A percentile compares a stretch with the other conserved stretches of the same genome.
Evolutionary conservation across 768 basidiomycete species (phyloP).

Genomic region (Cystobasidium tubakii): DNA sequence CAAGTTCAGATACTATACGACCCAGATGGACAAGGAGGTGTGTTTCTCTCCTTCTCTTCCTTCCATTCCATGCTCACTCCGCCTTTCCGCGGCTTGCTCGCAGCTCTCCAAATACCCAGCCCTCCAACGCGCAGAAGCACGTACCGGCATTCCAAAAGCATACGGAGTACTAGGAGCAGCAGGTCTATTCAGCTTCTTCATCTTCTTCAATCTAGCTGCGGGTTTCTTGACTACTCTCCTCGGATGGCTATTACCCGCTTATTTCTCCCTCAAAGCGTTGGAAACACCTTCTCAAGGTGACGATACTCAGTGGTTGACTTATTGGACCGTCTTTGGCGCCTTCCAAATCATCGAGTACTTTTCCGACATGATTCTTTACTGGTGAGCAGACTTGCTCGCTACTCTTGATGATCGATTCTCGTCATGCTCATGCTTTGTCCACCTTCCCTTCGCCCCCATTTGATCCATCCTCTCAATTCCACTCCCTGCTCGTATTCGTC

Average conservation of each 20-base stretch:
- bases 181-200: constrained; percentile 63
- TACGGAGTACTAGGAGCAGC: constrained; percentile 73
- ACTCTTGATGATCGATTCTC: background rate
- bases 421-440: no score
- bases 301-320: constrained; percentile 58
- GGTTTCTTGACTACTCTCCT: constrained; percentile 87
- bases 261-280: constrained; percentile 89
- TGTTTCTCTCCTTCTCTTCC: constrained; percentile 43
- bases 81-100: no score
- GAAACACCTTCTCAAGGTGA: constrained; percentile 65
- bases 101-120: constrained; percentile 67
- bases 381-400: constrained; percentile 47
- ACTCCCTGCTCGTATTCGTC: no score
- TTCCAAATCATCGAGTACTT: constrained; percentile 88
- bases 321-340: constrained; percentile 89
- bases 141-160: constrained; percentile 87
- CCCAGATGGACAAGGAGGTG: constrained; percentile 95
- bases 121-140: constrained; percentile 74
- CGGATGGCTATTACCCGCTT: constrained; percentile 90
- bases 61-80: background rate
- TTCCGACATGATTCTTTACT: constrained; percentile 77
- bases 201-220: constrained; percentile 84
- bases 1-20: constrained; percentile 58
- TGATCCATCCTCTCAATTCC: no score
- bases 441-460: no score